Evolutionary conservation across 192 early-diverging fungal genomes (phyloP).

Genomic region (Podila epicladia): DNA sequence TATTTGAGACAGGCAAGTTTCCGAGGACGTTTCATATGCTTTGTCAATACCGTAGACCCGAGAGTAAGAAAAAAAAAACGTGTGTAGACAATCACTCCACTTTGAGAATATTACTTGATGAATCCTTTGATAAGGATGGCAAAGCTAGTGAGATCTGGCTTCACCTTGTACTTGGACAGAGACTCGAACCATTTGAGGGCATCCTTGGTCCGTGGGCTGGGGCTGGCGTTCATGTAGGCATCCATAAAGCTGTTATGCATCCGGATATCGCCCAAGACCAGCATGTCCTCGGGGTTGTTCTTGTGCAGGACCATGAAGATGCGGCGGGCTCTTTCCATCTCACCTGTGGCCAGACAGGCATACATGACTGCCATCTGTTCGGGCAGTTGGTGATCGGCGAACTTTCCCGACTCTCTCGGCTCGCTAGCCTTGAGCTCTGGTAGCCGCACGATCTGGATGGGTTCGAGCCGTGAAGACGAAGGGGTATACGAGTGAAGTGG

Average conservation of each 20-base stretch:
- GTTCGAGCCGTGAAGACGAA: conserved; percentile 19
- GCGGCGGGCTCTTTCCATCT: conserved; percentile 76
- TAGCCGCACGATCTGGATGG: conserved; percentile 35
- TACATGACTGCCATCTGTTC: conserved; percentile 84
- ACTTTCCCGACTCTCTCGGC: conserved; percentile 35
- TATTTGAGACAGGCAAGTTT: conserved; percentile 6
- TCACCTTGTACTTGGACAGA: conserved; percentile 62
- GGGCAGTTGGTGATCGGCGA: conserved; percentile 54
- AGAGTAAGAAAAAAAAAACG: not conserved
- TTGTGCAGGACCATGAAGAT: conserved; percentile 73
- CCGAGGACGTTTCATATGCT: not conserved
- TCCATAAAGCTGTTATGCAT: conserved; percentile 90
- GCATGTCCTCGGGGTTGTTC: conserved; percentile 76
- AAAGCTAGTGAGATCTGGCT: conserved; percentile 77
- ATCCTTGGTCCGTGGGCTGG: conserved; percentile 59
- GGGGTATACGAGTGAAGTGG: conserved; percentile 36
- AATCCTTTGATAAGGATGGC: conserved; percentile 80
- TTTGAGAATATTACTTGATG: conserved; percentile 59
- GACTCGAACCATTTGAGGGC: conserved; percentile 79
- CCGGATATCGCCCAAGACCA: conserved; percentile 69
- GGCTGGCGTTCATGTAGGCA: conserved; percentile 65
- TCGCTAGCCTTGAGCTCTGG: conserved; percentile 34
- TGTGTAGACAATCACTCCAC: not conserved
- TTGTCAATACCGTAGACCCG: not conserved
- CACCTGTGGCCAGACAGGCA: conserved; percentile 79